phyloP scores from a whole-genome alignment of 1,284 basidiomycete genomes.

The Gymnopus androsaceus region DNA sequence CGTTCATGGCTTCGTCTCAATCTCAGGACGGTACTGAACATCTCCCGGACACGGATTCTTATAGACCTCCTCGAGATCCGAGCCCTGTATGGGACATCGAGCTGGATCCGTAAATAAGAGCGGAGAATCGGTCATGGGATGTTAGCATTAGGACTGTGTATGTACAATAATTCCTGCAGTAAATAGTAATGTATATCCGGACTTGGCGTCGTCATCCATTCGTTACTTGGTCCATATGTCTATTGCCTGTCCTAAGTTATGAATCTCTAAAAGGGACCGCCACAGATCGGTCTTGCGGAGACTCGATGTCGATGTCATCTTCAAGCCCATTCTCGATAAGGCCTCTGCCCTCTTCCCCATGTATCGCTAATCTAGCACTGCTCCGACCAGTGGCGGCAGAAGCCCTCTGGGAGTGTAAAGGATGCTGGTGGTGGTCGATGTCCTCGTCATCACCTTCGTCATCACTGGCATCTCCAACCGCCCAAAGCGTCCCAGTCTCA shows the following conservation, averaged over 20 bases:
- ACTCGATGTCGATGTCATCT: conserved; percentile 13
- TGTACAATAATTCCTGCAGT: background rate
- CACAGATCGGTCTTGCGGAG: background rate
- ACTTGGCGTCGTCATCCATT: background rate
- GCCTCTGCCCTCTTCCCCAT: conserved; percentile 25
- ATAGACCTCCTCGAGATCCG: conserved; percentile 4
- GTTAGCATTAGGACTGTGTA: background rate
- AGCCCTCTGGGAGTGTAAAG: conserved; percentile 5
- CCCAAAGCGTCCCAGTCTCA: conserved; percentile 57
- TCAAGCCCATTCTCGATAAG: conserved; percentile 18
- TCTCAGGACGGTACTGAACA: background rate
- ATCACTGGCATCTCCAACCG: conserved; percentile 66
- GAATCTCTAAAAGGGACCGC: background rate
- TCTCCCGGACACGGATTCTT: conserved; percentile 23
- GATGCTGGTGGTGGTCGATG: conserved; percentile 23
- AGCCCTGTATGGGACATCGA: conserved; percentile 20
- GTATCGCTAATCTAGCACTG: conserved; percentile 7
- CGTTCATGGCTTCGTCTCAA: conserved; percentile 34
- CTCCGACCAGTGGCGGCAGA: conserved; percentile 11
- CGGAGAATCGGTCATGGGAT: background rate
- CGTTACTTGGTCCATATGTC: background rate
- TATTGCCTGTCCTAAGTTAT: background rate
- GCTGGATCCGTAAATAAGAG: conserved; percentile 10
- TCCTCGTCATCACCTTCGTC: conserved; percentile 33
- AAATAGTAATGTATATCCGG: background rate